These are phyloP conservation scores for Rhodotorula sp. DNA, from an alignment of 1,284 basidiomycete species.

Conservation along the genomic window DNA sequence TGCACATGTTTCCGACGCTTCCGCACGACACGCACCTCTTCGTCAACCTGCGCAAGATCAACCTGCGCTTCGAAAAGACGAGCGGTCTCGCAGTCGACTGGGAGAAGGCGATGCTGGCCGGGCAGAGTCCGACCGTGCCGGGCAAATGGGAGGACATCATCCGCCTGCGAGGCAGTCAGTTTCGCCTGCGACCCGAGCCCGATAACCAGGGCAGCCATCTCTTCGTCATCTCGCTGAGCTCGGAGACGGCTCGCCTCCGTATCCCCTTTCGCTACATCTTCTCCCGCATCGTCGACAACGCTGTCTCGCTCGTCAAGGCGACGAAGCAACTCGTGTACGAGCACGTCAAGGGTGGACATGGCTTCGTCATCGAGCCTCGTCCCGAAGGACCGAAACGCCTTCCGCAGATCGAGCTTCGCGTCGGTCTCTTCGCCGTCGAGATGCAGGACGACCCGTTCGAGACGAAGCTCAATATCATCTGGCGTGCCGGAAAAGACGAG, in stretches of 20 bases:
- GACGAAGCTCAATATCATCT: constrained; percentile 72
- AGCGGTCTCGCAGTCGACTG: constrained; percentile 21
- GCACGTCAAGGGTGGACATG: constrained; percentile 46
- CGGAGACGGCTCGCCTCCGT: constrained; percentile 66
- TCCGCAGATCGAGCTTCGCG: constrained; percentile 59
- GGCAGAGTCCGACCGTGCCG: constrained; percentile 49
- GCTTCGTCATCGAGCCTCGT: constrained; percentile 65
- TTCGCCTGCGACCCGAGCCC: constrained; percentile 50
- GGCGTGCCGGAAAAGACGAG: constrained; percentile 72
- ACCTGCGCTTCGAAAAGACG: constrained; percentile 4
- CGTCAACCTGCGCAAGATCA: constrained; percentile 33
- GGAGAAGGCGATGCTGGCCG: constrained; percentile 50
- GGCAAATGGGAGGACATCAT: constrained; percentile 76
- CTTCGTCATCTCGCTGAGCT: constrained; percentile 53
- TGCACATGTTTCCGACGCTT: constrained; percentile 46
- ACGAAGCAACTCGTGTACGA: constrained; percentile 52
- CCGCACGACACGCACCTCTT: constrained; percentile 46
- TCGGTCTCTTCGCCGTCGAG: constrained; percentile 67
- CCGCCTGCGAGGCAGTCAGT: constrained; percentile 61
- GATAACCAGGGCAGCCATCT: constrained; percentile 45
- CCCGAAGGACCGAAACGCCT: constrained; percentile 69
- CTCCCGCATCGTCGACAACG: constrained; percentile 48
- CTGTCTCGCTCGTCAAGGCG: constrained; percentile 51
- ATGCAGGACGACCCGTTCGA: constrained; percentile 88
- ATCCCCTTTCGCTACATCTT: constrained; percentile 78